Evolutionary conservation across 495 filamentous ascomycete genomes (phyloP), one percentile per base, ranked within the genome.

Genomic region (Annulohypoxylon stygium): DNA sequence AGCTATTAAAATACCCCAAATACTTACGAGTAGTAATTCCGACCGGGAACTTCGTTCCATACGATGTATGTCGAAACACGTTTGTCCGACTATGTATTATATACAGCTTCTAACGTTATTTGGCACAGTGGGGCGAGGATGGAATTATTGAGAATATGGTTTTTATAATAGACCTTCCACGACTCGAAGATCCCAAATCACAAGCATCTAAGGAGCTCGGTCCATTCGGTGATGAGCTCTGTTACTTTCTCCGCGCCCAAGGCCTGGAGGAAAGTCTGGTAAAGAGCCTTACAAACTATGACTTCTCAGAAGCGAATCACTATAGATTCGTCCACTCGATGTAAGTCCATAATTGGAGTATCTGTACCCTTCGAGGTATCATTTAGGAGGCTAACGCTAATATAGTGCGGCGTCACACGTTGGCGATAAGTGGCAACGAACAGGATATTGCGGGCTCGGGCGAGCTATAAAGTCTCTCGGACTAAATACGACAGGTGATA

Each of bases 281-380:
- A 50, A 74, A 75, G 36, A 93, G 86, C 61, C 83, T 90, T 37
- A 84, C 81, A 9, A 87, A 85, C 9, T 97, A 93, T 79, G 93
- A 97, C 73, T 97, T 95, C 73, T 84, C 83, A 0, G 84, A 86
- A 61, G 96, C 94, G 1, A 73, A 79, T 0, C 81, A 87, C 5
- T 85, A 93, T 63, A 90, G 84, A n/a, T 97, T 97, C 76, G 88
- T 97, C 4, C 93, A 97, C 65, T 89, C 91, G 2, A 92, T 97
- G 86, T 87, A 67, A 78, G 84, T 39, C 25, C 34, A 11, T 0
- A 30, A 23, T 7, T 37, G 9, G 26, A 23, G 1, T 1, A 9
- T 16, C 5, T 9, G 8, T 20, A n/a, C 7, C 20, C 12, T 39
- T 39, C 20, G n/a, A 11, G 34, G 12, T 50, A 14, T 34, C 58